Conservation (phyloP, 163 green algal genomes). For the Prototheca cutis region DNA sequence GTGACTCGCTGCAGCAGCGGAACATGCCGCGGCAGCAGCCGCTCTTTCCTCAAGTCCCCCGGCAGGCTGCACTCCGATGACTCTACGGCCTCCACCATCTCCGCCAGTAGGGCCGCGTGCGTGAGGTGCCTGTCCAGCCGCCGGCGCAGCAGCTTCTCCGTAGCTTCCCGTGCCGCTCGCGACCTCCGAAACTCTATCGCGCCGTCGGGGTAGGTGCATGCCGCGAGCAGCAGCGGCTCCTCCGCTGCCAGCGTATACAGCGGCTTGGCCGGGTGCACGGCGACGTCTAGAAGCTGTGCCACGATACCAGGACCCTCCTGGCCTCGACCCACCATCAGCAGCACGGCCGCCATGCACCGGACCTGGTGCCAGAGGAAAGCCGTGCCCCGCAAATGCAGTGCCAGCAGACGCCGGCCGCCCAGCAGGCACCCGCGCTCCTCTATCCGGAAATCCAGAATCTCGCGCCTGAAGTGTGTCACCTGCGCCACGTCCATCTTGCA, state of each 20-base stretch:
- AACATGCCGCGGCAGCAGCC: constrained; percentile 20
- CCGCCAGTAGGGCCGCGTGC: background rate
- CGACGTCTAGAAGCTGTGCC: constrained; percentile 58
- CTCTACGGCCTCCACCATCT: constrained; percentile 1
- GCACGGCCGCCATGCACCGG: constrained; percentile 78
- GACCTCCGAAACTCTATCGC: constrained; percentile 29
- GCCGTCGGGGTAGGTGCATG: constrained; percentile 35
- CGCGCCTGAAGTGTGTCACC: constrained; percentile 40
- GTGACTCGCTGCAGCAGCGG: constrained; percentile 33
- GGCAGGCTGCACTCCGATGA: background rate
- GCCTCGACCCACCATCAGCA: constrained; percentile 73
- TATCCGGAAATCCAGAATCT: constrained; percentile 52
- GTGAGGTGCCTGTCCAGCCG: constrained; percentile 23
- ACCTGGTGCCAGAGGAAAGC: constrained; percentile 92
- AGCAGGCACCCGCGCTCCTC: constrained; percentile 16
- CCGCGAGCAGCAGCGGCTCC: constrained; percentile 67
- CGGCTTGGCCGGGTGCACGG: constrained; percentile 46
- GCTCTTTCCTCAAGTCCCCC: background rate
- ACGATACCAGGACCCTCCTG: constrained; percentile 62
- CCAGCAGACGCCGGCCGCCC: constrained; percentile 15
- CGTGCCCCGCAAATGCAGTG: constrained; percentile 50
- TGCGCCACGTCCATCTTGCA: constrained; percentile 63
- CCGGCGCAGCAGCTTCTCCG: constrained; percentile 3
- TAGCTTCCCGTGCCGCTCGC: background rate
- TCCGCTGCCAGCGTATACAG: constrained; percentile 31